These are phyloP conservation scores for Metschnikowia aberdeeniae DNA, from an alignment of 805 yeast genomes.

Conservation along the genomic window DNA sequence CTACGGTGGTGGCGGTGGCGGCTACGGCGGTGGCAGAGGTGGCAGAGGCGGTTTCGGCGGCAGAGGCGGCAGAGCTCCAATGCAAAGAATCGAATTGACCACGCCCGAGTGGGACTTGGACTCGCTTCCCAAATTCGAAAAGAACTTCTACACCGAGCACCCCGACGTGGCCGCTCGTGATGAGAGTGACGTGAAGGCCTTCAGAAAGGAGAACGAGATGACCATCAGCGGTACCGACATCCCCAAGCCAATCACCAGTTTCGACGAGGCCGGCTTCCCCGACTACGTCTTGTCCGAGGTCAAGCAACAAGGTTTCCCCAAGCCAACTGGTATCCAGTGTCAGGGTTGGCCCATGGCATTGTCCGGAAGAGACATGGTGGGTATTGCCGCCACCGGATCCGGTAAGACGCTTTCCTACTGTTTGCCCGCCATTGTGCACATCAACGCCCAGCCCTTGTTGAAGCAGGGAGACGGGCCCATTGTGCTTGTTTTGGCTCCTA, in stretches of 20 bases:
- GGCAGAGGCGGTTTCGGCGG: conserved; percentile 26
- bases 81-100: conserved; percentile 47
- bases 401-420: conserved; percentile 98
- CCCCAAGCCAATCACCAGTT: conserved; percentile 88
- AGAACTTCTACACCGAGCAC: conserved; percentile 89
- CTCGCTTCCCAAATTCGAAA: conserved; percentile 82
- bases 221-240: conserved; percentile 75
- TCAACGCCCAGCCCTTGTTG: conserved; percentile 94
- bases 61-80: conserved; percentile 31
- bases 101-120: conserved; percentile 81
- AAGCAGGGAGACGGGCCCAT: conserved; percentile 96
- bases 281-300: conserved; percentile 87
- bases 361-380: conserved; percentile 98
- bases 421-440: conserved; percentile 95
- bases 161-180: conserved; percentile 71
- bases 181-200: conserved; percentile 65
- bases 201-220: conserved; percentile 86
- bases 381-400: conserved; percentile 98
- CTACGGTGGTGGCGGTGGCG: conserved; percentile 17
- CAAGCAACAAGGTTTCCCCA: conserved; percentile 85
- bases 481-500: conserved; percentile 93
- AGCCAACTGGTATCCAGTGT: conserved; percentile 95
- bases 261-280: conserved; percentile 98
- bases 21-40: conserved; percentile 25
- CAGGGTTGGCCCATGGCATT: conserved; percentile 99